Percentiles rank a stretch among this genome's conserved stretches.
Evolutionary conservation across 306 rosid genomes (phyloP).

Genomic region (Casuarina equisetifolia): DNA sequence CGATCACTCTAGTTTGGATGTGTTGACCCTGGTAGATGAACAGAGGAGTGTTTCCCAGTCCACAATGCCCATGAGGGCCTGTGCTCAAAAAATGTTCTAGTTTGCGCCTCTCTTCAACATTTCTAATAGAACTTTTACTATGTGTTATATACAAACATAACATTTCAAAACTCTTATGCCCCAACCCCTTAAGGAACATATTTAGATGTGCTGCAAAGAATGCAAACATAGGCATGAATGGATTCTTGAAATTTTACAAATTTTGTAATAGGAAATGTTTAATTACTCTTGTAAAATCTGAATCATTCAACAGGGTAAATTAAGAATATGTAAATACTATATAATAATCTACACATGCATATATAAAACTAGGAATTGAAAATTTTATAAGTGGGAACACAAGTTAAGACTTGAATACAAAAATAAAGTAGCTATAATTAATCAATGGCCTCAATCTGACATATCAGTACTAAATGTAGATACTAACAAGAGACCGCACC

Average conservation of each 20-base stretch:
- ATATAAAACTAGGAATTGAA: too few species aligned
- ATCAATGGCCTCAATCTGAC: neutral
- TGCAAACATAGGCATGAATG: neutral
- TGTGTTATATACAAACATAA: neutral
- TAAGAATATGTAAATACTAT: too few species aligned
- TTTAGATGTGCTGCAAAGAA: neutral
- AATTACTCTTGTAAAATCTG: neutral
- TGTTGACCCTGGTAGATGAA: too few species aligned
- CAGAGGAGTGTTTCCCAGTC: too few species aligned
- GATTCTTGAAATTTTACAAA: neutral
- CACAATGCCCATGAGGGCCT: too few species aligned
- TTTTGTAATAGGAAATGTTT: neutral
- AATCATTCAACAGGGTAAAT: too few species aligned
- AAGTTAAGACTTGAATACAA: neutral
- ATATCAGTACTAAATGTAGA: neutral
- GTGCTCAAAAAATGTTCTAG: too few species aligned
- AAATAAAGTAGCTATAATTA: constrained; percentile 9
- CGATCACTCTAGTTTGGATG: too few species aligned
- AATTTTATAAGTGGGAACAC: neutral
- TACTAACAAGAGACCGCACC: constrained; percentile 40
- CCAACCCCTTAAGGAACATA: neutral
- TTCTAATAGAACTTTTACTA: neutral
- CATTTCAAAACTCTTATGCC: neutral
- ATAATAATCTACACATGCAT: too few species aligned
- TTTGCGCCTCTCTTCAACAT: neutral